Percentiles rank a stretch among this genome's conserved stretches.
phyloP scores from a whole-genome alignment of 2,329 filamentous ascomycete genomes.

The Hypocreales sp. region DNA sequence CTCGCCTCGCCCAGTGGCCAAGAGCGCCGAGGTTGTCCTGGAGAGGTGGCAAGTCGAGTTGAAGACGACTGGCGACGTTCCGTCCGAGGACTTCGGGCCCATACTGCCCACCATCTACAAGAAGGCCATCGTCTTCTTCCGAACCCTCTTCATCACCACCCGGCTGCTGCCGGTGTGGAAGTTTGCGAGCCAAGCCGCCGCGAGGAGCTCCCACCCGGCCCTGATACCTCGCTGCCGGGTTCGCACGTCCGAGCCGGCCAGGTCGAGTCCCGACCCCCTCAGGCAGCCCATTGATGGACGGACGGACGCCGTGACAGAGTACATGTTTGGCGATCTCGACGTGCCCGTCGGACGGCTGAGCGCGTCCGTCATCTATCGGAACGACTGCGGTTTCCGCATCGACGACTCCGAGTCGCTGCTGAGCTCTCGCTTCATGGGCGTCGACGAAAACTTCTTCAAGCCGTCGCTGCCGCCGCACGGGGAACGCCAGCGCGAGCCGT shows the following conservation, averaged over 20 bases:
- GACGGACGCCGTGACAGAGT: conserved; percentile 44
- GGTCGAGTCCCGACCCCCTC: conserved; percentile 50
- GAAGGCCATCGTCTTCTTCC: conserved; percentile 87
- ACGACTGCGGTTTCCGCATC: conserved; percentile 78
- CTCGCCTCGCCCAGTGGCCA: conserved; percentile 22
- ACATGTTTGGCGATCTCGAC: conserved; percentile 70
- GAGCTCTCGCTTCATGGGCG: conserved; percentile 84
- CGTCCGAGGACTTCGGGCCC: conserved; percentile 41
- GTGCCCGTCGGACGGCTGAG: conserved; percentile 75
- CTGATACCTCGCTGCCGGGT: conserved; percentile 74
- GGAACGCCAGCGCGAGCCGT: conserved; percentile 17
- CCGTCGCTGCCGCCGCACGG: conserved; percentile 53
- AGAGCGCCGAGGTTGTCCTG: conserved; percentile 60
- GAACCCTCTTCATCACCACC: conserved; percentile 70
- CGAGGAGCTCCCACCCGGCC: conserved; percentile 51
- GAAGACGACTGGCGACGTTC: conserved; percentile 33
- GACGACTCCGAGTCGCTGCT: conserved; percentile 83
- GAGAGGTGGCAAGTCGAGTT: conserved; percentile 86
- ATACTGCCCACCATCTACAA: conserved; percentile 84
- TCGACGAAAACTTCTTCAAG: conserved; percentile 75
- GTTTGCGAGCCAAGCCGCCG: conserved; percentile 56
- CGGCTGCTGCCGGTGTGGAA: conserved; percentile 78
- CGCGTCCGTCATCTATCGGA: conserved; percentile 70
- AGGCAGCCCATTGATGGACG: conserved; percentile 21
- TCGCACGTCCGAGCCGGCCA: conserved; percentile 40